Base-by-base conservation (phyloP, 495 filamentous ascomycete species). In the Amphirosellinia nigrospora region DNA sequence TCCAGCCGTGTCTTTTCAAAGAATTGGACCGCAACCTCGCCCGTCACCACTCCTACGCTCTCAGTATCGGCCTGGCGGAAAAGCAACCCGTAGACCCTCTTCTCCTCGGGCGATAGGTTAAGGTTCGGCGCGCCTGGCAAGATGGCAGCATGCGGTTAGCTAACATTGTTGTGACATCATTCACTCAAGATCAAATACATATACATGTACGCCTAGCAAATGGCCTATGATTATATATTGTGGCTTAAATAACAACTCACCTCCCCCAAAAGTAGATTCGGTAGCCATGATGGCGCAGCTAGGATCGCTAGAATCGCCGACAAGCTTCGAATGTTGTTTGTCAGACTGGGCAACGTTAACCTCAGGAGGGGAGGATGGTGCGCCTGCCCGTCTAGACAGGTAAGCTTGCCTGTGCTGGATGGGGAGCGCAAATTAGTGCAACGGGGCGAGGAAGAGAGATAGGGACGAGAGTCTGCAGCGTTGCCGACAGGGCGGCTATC, bases 11-110 rank as follows among this genome's bases (percentile, higher is more conserved):
- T 98, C 87, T 95, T 96, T 81, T 98, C 94, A 75, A 99, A 99
- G 84, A 99, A 98, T 73, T 94, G 94, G 73, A 98, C 96, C 9
- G 96, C 96, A 65, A 97, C 86, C 79, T 98, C 96, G 72, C 96
- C 96, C 16, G 95, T 97, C 15, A 99, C 93, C 58, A 98, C 93
- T n/a, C 94, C 93, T 23, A 97, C 88, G 75, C 86, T 90, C 69
- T 97, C 96, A 36, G 89, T 90, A 76, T 98, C 96, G 46, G 96
- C 96, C 69, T 91, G 88, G 77, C 89, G 87, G 79, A 98, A 99
- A 60, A 98, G 89, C 80, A 95, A 93, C 46, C 91, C 92, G 79
- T 96, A 99, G 45, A 92, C 89, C 74, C 93, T 92, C 83, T 96
- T 97, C 84, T 99, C 96, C 71, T 98, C 94, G 13, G 90, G 83